phyloP scores from a whole-genome alignment of 2,329 filamentous ascomycete genomes.

The Hortaea sp. region DNA sequence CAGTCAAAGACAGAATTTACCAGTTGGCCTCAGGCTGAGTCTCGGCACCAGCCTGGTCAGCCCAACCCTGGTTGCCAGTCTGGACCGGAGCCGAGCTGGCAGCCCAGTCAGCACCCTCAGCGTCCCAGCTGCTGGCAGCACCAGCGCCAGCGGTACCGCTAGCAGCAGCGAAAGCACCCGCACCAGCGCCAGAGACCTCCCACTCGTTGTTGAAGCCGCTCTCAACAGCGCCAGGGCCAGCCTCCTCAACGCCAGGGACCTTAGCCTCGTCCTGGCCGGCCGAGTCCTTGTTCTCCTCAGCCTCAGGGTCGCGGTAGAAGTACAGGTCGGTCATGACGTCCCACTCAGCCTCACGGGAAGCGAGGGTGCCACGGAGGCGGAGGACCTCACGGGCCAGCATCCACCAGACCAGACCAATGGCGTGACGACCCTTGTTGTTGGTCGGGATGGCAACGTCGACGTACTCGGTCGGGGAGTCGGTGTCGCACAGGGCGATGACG shows the following conservation, averaged over 20 bases:
- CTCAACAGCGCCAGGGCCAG: constrained; percentile 68
- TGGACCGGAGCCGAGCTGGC: constrained; percentile 41
- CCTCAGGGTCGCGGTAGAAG: constrained; percentile 99
- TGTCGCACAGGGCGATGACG: constrained; percentile 98
- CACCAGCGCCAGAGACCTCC: constrained; percentile 61
- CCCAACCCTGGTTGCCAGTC: constrained; percentile 45
- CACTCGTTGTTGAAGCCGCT: constrained; percentile 74
- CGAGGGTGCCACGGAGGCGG: constrained; percentile 92
- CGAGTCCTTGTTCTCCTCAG: constrained; percentile 95
- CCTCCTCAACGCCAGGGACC: constrained; percentile 74
- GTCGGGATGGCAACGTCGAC: constrained; percentile 99
- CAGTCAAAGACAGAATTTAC: constrained; percentile 27
- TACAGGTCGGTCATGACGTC: constrained; percentile 99
- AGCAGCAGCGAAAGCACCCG: constrained; percentile 56
- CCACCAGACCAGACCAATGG: constrained; percentile 99
- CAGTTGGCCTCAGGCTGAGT: constrained; percentile 32
- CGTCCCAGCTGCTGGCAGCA: constrained; percentile 55
- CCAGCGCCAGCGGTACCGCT: constrained; percentile 45
- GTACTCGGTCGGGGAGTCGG: constrained; percentile 98
- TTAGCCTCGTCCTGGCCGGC: constrained; percentile 75
- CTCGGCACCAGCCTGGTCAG: constrained; percentile 28
- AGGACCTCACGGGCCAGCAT: constrained; percentile 99
- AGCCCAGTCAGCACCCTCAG: constrained; percentile 60
- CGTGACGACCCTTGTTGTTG: constrained; percentile 99
- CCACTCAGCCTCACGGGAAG: constrained; percentile 93